Base-by-base conservation (phyloP, 768 basidiomycete species). In the Tricholoma matsutake region DNA sequence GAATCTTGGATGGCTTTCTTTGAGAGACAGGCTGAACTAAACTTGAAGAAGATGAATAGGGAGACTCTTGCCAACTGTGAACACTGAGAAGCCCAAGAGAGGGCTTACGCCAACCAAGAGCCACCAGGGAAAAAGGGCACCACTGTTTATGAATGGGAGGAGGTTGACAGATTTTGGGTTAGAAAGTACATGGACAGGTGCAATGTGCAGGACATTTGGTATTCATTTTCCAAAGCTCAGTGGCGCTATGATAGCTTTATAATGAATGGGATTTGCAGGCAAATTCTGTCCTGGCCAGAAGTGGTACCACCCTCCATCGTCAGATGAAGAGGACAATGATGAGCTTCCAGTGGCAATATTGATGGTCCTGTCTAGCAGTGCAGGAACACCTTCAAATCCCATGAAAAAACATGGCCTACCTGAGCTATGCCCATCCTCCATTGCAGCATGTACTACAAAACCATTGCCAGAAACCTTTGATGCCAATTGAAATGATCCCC, bases 141-240 rank as follows among this genome's bases (percentile, higher is more conserved):
- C 32, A 20, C 10, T 55, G 54, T 55, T 14, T 55, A 35, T 9
- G 32, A 55, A 35, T 35, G 32, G 54, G 54, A 35, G 54, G 25
- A 55, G 22, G 54, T 35, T 20, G 54, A 55, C 14, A 16, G 54
- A 55, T 55, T 55, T 55, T 55, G 54, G 54, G 18, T 35, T 55
- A 55, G 32, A 18, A 55, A 55, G 25, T 18, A 16, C 14, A 31
- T 55, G 8, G 25, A 55, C 32, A 34, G 37, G 25, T 20, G 22
- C 14, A 20, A 55, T 35, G 54, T 55, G 2, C n/a, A 31, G 37
- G 32, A 55, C 34, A 10, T 16, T 34, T 55, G 54, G 54, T 16
- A 35, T 35, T 35, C 32, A 11, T 55, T 35, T 20, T 20, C 54
- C 18, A 28, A 34, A 35, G 54, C 37, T 34, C 54, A 55, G 37